Evolutionary conservation across 108 stramenopile species (phyloP).

Genomic region (Seminavis robusta): DNA sequence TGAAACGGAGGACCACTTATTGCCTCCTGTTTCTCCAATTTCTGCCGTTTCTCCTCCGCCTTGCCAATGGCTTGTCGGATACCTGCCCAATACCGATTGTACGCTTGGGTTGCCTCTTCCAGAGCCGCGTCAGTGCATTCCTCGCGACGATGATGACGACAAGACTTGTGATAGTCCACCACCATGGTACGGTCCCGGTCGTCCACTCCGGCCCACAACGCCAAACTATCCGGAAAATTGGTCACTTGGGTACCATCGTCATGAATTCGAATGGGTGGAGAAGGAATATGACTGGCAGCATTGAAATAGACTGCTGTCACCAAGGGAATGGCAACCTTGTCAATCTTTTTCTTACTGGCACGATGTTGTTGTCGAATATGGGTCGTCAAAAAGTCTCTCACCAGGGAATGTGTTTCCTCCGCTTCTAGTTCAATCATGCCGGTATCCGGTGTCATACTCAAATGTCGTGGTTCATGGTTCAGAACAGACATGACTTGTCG

Average conservation of each 20-base stretch:
- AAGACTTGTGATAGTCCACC: too few species aligned
- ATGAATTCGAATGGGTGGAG: slow-evolving; percentile 24
- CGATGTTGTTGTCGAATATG: slow-evolving; percentile 27
- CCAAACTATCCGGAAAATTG: slow-evolving; percentile 36
- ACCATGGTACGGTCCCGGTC: slow-evolving; percentile 14
- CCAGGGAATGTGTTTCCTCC: slow-evolving; percentile 17
- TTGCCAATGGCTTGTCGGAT: slow-evolving; percentile 15
- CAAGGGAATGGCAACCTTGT: slow-evolving; percentile 36
- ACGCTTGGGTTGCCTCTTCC: too few species aligned
- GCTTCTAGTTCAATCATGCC: slow-evolving; percentile 44
- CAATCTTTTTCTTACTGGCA: slow-evolving; percentile 28
- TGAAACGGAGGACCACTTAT: slow-evolving; percentile 12
- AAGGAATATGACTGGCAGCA: slow-evolving; percentile 23
- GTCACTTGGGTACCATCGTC: slow-evolving; percentile 48
- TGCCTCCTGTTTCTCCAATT: neutral
- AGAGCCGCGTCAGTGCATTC: too few species aligned
- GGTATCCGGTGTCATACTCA: slow-evolving; percentile 50
- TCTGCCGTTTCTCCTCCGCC: slow-evolving; percentile 21
- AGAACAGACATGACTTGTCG: slow-evolving; percentile 35
- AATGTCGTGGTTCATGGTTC: slow-evolving; percentile 47
- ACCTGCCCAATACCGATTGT: slow-evolving; percentile 17
- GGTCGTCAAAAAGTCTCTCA: slow-evolving; percentile 19
- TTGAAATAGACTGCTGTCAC: slow-evolving; percentile 51
- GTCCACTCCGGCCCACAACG: slow-evolving; percentile 26
- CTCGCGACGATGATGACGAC: too few species aligned